Evolutionary conservation across 208 protist genomes (phyloP), one percentile per base, ranked within the genome.

Genomic region (Vickermania ingenoplastis): DNA sequence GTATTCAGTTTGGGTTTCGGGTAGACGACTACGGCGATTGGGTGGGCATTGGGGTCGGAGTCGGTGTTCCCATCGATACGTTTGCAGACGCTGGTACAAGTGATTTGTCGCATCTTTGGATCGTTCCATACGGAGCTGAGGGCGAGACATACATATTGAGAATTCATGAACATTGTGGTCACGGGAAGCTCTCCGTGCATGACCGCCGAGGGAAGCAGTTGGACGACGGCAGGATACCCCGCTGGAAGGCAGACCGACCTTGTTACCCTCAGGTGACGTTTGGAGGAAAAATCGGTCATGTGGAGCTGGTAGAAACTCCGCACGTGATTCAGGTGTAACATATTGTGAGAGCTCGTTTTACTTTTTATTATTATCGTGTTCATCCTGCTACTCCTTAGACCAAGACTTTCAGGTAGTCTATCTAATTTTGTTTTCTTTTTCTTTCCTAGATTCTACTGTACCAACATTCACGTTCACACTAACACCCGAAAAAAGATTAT

Each of bases 191-290:
- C 24, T 75, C 79, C 1, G 79, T 94, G 23, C 80, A 91, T 68
- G 83, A 94, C 51, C 58, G 22, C 3, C 70, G 62, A 11, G 83
- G 83, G 14, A 81, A 63, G 54, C 80, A 80, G 58, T 36, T 94
- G 21, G 87, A 94, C 51, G 83, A 82, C 31, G 81, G 77, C 17
- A 69, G 67, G 30, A 87, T 94, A 30, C 81, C 87, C 17, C 87
- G 91, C 59, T 94, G 87, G 83, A 91, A 86, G 22, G 75, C 79
- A 2, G 14, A 55, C 0, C 70, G 87, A 2, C 63, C 63, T 30
- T 83, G 79, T 51, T 91, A 91, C 45, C 87, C 87, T 21, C 87
- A 94, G 54, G 79, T 87, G 1, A 91, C 87, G 7, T 94, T 94
- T 69, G 83, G 83, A 17, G 87, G 87, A 11, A 75, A 71, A 17